Evolutionary conservation across 805 yeast genomes (phyloP).

Genomic region (Myxozyma mucilagina): DNA sequence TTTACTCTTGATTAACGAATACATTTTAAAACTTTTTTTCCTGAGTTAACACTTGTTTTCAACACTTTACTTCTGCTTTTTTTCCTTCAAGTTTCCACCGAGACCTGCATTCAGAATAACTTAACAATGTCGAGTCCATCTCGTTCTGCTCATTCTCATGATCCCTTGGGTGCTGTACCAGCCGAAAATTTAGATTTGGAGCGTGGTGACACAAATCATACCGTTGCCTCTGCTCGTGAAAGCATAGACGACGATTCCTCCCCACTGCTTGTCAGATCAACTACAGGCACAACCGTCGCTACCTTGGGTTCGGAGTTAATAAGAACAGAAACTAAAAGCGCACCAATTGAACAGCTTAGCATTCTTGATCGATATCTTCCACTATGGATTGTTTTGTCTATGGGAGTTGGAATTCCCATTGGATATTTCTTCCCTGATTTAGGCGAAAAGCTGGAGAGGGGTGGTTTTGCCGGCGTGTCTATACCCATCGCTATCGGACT

Average conservation of each 20-base stretch:
- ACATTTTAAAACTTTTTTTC: too few relatives aligned
- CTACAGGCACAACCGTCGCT: conserved; percentile 11
- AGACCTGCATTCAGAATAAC: background rate
- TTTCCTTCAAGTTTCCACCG: too few relatives aligned
- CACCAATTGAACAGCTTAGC: conserved; percentile 27
- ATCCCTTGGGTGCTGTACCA: conserved; percentile 20
- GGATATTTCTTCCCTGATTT: conserved; percentile 35
- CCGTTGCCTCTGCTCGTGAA: conserved; percentile 16
- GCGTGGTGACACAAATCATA: conserved; percentile 18
- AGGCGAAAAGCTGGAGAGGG: conserved; percentile 29
- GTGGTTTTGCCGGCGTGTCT: conserved; percentile 35
- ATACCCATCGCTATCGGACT: conserved; percentile 48
- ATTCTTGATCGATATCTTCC: conserved; percentile 34
- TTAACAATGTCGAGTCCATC: conserved; percentile 3
- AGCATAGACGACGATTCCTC: conserved; percentile 19
- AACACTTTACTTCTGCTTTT: too few relatives aligned
- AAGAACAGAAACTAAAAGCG: conserved; percentile 17
- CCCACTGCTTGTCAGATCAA: conserved; percentile 22
- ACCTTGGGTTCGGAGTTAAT: conserved; percentile 4
- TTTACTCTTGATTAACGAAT: too few relatives aligned
- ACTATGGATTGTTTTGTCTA: conserved; percentile 36
- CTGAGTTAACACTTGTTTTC: too few relatives aligned
- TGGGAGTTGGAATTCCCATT: conserved; percentile 35
- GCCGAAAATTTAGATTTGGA: conserved; percentile 21
- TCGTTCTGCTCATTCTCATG: background rate